phyloP scores from a whole-genome alignment of 1,284 basidiomycete genomes.

The Hymenochaete sp. region DNA sequence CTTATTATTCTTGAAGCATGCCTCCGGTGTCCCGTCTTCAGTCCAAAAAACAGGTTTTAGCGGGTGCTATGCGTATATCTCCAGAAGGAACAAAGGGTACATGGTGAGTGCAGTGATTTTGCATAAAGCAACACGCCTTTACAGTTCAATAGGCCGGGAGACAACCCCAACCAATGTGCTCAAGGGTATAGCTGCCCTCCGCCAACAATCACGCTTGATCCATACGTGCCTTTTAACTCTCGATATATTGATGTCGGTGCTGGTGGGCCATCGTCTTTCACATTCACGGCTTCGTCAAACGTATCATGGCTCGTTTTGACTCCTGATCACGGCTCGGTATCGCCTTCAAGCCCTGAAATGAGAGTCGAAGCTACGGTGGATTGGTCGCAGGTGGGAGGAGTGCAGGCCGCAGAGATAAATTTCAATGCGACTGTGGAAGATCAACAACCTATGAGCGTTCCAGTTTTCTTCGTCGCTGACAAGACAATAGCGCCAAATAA shows the following conservation, averaged over 20 bases:
- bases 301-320: conserved; percentile 48
- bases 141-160: conserved; percentile 42
- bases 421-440: conserved; percentile 11
- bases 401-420: conserved; percentile 5
- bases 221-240: conserved; percentile 43
- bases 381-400: conserved; percentile 43
- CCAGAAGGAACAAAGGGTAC: conserved; percentile 50
- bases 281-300: conserved; percentile 43
- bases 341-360: conserved; percentile 37
- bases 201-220: conserved; percentile 43
- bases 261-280: conserved; percentile 51
- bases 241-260: conserved; percentile 54
- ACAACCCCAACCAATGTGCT: conserved; percentile 48
- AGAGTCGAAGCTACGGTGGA: conserved; percentile 52
- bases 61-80: conserved; percentile 52
- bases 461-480: conserved; percentile 11
- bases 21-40: conserved; percentile 49
- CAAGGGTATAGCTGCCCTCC: conserved; percentile 42
- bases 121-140: neutral
- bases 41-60: conserved; percentile 44
- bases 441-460: conserved; percentile 9
- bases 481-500: conserved; percentile 6
- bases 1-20: too few relatives aligned
- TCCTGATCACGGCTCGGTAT: conserved; percentile 40
- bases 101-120: conserved; percentile 33